phyloP scores from a whole-genome alignment of 441 rosid genomes.

The Arabidopsis lyrata region DNA sequence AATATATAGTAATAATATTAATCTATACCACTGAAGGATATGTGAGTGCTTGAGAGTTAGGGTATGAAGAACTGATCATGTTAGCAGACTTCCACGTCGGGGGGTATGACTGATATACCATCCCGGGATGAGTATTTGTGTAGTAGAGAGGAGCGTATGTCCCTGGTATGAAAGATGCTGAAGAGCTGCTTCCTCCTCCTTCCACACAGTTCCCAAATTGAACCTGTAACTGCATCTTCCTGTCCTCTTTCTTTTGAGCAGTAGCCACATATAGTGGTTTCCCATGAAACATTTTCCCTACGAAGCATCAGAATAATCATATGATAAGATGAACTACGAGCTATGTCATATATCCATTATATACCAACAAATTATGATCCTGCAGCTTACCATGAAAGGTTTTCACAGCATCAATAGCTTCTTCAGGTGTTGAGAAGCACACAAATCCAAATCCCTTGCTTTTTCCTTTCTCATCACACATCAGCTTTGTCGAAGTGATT shows the following conservation, averaged over 20 bases:
- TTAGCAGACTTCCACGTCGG: constrained; percentile 67
- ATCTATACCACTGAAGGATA: constrained; percentile 51
- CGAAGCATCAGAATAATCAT: neutral
- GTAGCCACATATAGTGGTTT: constrained; percentile 62
- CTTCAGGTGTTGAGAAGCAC: constrained; percentile 57
- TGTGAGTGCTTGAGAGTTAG: constrained; percentile 57
- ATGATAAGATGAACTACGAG: neutral
- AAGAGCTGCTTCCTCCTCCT: constrained; percentile 51
- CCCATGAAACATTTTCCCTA: constrained; percentile 57
- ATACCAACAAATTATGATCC: neutral
- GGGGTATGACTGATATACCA: constrained; percentile 61
- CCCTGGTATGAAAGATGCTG: constrained; percentile 56
- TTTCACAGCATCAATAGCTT: constrained; percentile 50
- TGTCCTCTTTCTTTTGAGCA: constrained; percentile 66
- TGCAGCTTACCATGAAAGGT: constrained; percentile 48
- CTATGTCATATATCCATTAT: neutral
- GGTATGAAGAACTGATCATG: constrained; percentile 57
- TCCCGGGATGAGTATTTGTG: constrained; percentile 52
- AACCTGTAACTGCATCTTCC: constrained; percentile 53
- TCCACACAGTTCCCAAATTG: constrained; percentile 48
- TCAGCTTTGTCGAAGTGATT: constrained; percentile 55
- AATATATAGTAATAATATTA: neutral
- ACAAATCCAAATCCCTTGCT: constrained; percentile 65
- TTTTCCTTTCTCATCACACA: constrained; percentile 51
- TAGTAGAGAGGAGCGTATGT: constrained; percentile 69